A percentile compares a stretch with the other conserved stretches of the same genome.
Conservation (phyloP, 768 basidiomycete genomes). For the Psilocybe subaeruginosa region DNA sequence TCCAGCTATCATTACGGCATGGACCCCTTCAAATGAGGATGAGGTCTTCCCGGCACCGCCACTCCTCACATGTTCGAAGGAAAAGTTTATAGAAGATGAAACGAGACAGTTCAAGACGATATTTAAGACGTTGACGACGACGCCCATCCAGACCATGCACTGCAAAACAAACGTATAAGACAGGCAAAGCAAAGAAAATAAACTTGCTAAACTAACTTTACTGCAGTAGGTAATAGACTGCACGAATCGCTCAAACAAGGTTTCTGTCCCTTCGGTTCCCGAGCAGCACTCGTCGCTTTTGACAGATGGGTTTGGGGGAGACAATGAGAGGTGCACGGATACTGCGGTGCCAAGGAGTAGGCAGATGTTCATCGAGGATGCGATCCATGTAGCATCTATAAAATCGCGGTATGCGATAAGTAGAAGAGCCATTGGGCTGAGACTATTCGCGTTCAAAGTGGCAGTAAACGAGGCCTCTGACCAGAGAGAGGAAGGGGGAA, state of each 20-base stretch:
- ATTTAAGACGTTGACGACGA: constrained; percentile 19
- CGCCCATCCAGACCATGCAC: constrained; percentile 34
- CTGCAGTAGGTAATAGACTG: constrained; percentile 39
- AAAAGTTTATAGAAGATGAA: constrained; percentile 2
- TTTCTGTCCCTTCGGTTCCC: constrained; percentile 28
- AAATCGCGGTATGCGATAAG: constrained; percentile 13
- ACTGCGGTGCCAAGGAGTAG: constrained; percentile 31
- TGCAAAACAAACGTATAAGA: constrained; percentile 11
- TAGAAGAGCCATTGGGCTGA: neutral
- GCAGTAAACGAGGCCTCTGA: neutral
- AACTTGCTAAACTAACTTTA: constrained; percentile 28
- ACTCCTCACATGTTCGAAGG: neutral
- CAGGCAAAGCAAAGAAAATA: neutral
- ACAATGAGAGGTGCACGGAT: constrained; percentile 39
- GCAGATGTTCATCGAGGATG: constrained; percentile 20
- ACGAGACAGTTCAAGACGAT: constrained; percentile 4
- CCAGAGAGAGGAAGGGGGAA: neutral
- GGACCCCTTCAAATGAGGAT: constrained; percentile 6
- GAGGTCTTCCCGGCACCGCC: neutral
- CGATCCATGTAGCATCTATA: neutral
- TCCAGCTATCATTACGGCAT: constrained; percentile 28
- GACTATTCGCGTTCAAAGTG: neutral
- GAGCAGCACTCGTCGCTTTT: constrained; percentile 34
- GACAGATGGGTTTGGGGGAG: constrained; percentile 42
- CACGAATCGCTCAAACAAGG: constrained; percentile 38